Evolutionary conservation across 495 filamentous ascomycete species (phyloP).

Genomic region (Thozetella sp.): DNA sequence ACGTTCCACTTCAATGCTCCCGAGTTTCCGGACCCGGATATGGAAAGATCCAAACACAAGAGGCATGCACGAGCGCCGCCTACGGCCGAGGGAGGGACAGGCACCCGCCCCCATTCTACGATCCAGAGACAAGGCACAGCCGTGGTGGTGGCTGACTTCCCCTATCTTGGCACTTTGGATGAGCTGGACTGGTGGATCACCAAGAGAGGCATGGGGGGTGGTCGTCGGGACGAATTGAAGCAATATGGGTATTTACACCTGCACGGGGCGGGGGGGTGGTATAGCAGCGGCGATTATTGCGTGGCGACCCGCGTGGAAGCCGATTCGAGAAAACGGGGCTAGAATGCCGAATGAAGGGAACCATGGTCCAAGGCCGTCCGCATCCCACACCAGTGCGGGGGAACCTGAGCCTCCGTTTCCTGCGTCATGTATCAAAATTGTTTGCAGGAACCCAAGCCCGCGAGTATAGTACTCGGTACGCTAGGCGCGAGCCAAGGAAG

Average conservation of each 20-base stretch:
- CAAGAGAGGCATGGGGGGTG: conserved; percentile 9
- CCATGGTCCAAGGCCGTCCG: neutral
- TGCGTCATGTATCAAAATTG: too few species aligned
- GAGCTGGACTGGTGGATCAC: conserved; percentile 6
- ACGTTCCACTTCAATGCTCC: neutral
- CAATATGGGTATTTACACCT: conserved; percentile 33
- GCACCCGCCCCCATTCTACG: neutral
- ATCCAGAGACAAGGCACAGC: too few species aligned
- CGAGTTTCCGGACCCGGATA: neutral
- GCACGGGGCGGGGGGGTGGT: conserved; percentile 20
- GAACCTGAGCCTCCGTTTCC: neutral
- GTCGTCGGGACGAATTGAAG: conserved; percentile 19
- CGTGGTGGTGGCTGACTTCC: neutral
- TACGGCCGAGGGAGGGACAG: neutral
- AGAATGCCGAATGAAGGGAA: conserved; percentile 1
- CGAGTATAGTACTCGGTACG: too few species aligned
- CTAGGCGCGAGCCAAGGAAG: too few species aligned
- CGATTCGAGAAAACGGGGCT: neutral
- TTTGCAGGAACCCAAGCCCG: too few species aligned
- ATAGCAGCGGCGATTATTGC: neutral
- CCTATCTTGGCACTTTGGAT: conserved; percentile 32
- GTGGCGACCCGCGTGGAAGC: neutral
- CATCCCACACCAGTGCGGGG: neutral
- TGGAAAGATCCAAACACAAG: neutral
- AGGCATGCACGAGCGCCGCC: neutral